Conservation (phyloP, 129 eudicot species). For the Centrapalus pauciflorus region DNA sequence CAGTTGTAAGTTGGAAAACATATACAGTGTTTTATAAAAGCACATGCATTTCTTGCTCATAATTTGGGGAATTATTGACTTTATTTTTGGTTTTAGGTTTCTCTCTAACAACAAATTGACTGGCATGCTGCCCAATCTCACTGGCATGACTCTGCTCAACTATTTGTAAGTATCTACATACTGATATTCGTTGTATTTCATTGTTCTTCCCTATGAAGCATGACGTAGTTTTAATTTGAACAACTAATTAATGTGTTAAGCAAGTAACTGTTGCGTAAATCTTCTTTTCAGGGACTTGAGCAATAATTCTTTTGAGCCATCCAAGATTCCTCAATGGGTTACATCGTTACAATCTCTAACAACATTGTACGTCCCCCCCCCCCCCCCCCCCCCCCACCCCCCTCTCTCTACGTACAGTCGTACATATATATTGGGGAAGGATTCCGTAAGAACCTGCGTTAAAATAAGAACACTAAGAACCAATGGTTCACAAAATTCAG, state of each 20-base stretch:
- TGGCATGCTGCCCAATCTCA: constrained; percentile 70
- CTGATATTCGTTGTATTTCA: neutral
- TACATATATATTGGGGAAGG: neutral
- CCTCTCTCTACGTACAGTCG: neutral
- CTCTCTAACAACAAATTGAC: constrained; percentile 60
- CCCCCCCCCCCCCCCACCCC: neutral
- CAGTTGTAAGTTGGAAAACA: constrained; percentile 61
- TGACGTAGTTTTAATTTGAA: neutral
- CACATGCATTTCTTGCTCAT: neutral
- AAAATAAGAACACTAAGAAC: too few relatives aligned
- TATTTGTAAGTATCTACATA: constrained; percentile 54
- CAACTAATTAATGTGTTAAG: neutral
- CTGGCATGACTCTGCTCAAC: constrained; percentile 54
- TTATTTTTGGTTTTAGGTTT: constrained; percentile 43
- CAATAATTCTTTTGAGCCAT: constrained; percentile 62
- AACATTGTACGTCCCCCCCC: constrained; percentile 59
- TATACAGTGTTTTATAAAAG: neutral
- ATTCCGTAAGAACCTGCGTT: too few relatives aligned
- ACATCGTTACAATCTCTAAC: constrained; percentile 59
- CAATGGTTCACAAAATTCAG: too few relatives aligned
- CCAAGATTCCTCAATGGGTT: constrained; percentile 77
- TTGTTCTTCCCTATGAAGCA: neutral
- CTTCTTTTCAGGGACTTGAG: constrained; percentile 65
- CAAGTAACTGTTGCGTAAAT: neutral
- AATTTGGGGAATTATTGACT: neutral